These are phyloP conservation scores for Aureobasidium mangrovei DNA, from an alignment of 2,329 filamentous ascomycete genomes.

Conservation along the genomic window DNA sequence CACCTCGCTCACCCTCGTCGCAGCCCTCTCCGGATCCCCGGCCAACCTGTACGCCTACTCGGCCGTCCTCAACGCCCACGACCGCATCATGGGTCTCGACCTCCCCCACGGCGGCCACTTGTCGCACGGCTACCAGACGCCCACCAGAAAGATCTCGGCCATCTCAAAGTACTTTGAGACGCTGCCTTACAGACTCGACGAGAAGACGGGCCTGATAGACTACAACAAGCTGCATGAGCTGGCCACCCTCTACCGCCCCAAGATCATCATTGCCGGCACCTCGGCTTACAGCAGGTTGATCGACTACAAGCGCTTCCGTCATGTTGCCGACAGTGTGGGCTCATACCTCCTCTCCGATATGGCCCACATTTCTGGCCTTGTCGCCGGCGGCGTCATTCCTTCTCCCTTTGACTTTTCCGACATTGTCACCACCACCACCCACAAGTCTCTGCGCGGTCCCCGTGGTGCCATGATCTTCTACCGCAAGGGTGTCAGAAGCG, in stretches of 20 bases:
- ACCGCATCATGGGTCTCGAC: slow-evolving; percentile 93
- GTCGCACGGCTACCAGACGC: slow-evolving; percentile 94
- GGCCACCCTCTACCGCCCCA: slow-evolving; percentile 85
- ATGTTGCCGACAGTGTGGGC: slow-evolving; percentile 87
- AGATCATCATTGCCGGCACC: slow-evolving; percentile 91
- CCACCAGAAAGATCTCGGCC: slow-evolving; percentile 73
- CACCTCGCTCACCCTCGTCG: slow-evolving; percentile 12
- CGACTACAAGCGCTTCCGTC: slow-evolving; percentile 91
- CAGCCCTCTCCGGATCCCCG: slow-evolving; percentile 61
- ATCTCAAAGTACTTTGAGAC: slow-evolving; percentile 99
- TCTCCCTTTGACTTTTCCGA: slow-evolving; percentile 89
- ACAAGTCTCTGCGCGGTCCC: slow-evolving; percentile 96
- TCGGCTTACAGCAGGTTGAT: slow-evolving; percentile 98
- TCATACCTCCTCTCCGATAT: slow-evolving; percentile 96
- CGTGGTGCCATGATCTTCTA: slow-evolving; percentile 99
- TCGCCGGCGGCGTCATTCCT: slow-evolving; percentile 86
- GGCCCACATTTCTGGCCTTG: slow-evolving; percentile 95
- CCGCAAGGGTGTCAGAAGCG: slow-evolving; percentile 88
- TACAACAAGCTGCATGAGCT: slow-evolving; percentile 89
- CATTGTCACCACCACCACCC: slow-evolving; percentile 95
- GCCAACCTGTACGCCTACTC: slow-evolving; percentile 82
- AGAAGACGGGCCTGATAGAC: slow-evolving; percentile 90
- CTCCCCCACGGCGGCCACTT: slow-evolving; percentile 93
- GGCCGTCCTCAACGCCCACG: slow-evolving; percentile 83
- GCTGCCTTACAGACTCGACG: slow-evolving; percentile 85